A percentile compares a stretch with the other conserved stretches of the same genome.
Evolutionary conservation across 2,329 filamentous ascomycete species (phyloP).

Genomic region (Nigrospora oryzae): DNA sequence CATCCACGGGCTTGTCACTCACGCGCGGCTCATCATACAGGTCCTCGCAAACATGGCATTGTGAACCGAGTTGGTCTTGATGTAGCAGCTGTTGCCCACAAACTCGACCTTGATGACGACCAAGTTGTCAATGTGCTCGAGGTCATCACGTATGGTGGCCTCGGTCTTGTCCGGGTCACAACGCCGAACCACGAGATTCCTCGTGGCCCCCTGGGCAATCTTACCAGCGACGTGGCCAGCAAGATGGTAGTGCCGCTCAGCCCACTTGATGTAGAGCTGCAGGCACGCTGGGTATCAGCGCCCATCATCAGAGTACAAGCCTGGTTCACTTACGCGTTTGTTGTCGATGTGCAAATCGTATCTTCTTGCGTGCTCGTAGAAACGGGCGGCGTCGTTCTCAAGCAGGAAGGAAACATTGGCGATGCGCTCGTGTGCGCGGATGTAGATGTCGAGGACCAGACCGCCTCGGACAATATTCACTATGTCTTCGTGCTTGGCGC

Average conservation of each 20-base stretch:
- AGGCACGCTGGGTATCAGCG: neutral
- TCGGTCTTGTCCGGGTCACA: conserved; percentile 52
- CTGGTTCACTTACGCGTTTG: conserved; percentile 47
- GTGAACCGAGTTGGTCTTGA: conserved; percentile 70
- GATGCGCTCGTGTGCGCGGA: conserved; percentile 48
- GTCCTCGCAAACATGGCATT: conserved; percentile 67
- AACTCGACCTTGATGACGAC: conserved; percentile 60
- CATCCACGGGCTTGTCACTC: conserved; percentile 17
- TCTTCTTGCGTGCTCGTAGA: conserved; percentile 54
- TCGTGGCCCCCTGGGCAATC: conserved; percentile 56
- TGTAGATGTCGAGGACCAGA: conserved; percentile 57
- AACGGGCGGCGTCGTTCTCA: conserved; percentile 52
- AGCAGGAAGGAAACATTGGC: conserved; percentile 65
- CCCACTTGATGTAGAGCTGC: conserved; percentile 63
- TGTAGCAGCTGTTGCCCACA: conserved; percentile 48
- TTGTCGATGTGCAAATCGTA: conserved; percentile 61
- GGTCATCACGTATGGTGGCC: conserved; percentile 57
- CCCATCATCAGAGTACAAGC: neutral
- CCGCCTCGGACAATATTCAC: conserved; percentile 60
- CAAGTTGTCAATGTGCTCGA: conserved; percentile 78
- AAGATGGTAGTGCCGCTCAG: conserved; percentile 60
- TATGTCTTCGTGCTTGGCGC: conserved; percentile 58
- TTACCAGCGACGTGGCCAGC: conserved; percentile 55
- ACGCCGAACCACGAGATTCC: conserved; percentile 63
- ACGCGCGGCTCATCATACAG: conserved; percentile 64